Base-by-base conservation (phyloP, 1,284 basidiomycete species). In the Leccinum subfulvum region DNA sequence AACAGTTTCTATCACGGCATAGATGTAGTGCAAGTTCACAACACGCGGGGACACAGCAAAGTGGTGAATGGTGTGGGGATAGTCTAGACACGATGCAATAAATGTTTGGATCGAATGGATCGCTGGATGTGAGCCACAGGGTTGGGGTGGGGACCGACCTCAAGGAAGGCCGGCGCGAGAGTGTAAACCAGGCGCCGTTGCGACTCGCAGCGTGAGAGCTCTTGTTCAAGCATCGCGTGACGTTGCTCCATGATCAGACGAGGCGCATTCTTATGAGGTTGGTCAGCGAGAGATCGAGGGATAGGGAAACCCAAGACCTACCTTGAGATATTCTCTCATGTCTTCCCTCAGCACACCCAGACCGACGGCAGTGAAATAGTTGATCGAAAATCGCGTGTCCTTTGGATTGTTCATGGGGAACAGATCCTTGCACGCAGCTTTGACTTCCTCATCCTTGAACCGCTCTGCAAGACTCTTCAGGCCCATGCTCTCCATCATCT, bases 361-460 rank as follows among this genome's bases (percentile, higher is more conserved):
- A 0, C 94, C 95, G 68, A 99, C 91, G 73, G 92, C 94, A 2
- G 97, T 99, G 72, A 95, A 95, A 79, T 97, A 98, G 76, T 99
- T 99, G 88, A 99, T 98, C 5, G 95, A 87, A 79, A 99, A 99
- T 53, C 97, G 85, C 0, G 97, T 98, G 72, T 98, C 92, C 78
- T 96, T 97, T 1, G 97, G 97, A 67, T 97, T 90, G 76, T 98
- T 95, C 78, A 89, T 87, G 0, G 97, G 97, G 88, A 99, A 98
- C 86, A 99, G 93, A 51, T 87, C 88, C 53, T 80, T 81, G 76
- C 91, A 94, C 8, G 86, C 87, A 33, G 83, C 80, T 75, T 83
- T 88, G 61, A 98, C 81, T 69, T 94, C 92, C 4, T 89, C 86
- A 65, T 95, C 92, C 75, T 88, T 89, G 80, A 99, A 96, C 51